These are phyloP conservation scores for Euptelea pleiosperma DNA, from an alignment of 164 flowering plant species.

Conservation along the genomic window DNA sequence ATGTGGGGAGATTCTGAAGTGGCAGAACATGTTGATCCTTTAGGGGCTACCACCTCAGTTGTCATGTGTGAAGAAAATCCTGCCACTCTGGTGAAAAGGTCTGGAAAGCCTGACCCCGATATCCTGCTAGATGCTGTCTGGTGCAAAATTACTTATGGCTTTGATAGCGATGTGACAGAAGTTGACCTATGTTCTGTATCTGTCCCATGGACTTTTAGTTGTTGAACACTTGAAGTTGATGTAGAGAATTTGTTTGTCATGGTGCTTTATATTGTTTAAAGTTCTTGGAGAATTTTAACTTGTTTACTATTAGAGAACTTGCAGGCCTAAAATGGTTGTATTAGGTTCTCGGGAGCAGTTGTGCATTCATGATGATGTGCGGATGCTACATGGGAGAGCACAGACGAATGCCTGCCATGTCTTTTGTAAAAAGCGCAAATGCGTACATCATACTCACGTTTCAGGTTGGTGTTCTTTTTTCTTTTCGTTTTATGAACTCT, in stretches of 20 bases:
- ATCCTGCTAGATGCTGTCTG: background rate
- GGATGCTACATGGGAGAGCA: slow-evolving; percentile 68
- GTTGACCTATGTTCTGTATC: background rate
- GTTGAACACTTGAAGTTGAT: background rate
- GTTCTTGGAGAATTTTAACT: background rate
- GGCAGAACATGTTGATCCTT: too few relatives aligned
- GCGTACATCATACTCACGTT: slow-evolving; percentile 49
- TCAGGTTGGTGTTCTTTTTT: slow-evolving; percentile 45
- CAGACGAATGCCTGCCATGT: slow-evolving; percentile 84
- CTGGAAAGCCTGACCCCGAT: too few relatives aligned
- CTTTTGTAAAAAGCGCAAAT: slow-evolving; percentile 52
- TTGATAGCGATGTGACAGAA: background rate
- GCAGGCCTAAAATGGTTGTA: slow-evolving; percentile 94
- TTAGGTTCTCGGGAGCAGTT: slow-evolving; percentile 96
- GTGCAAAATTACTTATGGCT: background rate
- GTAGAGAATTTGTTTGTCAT: background rate
- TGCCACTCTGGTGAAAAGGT: too few relatives aligned
- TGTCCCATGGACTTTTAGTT: background rate
- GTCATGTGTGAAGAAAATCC: too few relatives aligned
- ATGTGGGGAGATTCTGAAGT: too few relatives aligned
- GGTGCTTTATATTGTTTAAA: background rate
- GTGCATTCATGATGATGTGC: slow-evolving; percentile 85
- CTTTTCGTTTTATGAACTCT: background rate
- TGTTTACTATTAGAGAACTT: slow-evolving; percentile 13
- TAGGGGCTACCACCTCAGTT: too few relatives aligned